These are phyloP conservation scores for Trypanosoma avium DNA, from an alignment of 208 protist species.

Conservation along the genomic window DNA sequence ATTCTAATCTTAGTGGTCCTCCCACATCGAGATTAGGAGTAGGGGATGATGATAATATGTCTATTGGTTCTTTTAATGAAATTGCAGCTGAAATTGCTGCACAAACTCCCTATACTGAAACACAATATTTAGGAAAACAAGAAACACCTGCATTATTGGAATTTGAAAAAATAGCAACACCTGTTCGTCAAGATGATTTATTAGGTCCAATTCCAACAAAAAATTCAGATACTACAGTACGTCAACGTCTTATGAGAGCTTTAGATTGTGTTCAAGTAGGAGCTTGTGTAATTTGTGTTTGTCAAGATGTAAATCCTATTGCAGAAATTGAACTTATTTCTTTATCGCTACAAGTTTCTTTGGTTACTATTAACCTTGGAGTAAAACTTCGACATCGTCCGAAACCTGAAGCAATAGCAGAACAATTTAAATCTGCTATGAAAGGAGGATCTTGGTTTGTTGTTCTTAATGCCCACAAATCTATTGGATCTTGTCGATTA, in stretches of 20 bases:
- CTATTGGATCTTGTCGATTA: conserved; percentile 64
- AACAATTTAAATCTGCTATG: conserved; percentile 64
- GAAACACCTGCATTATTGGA: conserved; percentile 37
- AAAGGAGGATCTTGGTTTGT: conserved; percentile 69
- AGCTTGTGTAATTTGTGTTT: conserved; percentile 69
- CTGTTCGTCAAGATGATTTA: conserved; percentile 34
- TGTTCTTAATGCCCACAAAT: conserved; percentile 81
- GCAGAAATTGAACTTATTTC: conserved; percentile 83
- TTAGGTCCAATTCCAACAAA: neutral
- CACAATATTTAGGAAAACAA: neutral
- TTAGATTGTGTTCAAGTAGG: conserved; percentile 47
- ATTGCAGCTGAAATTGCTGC: neutral
- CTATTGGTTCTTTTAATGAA: conserved; percentile 7
- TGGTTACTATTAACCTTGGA: conserved; percentile 63
- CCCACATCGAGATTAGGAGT: neutral
- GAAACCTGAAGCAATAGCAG: conserved; percentile 51
- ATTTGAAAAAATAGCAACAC: conserved; percentile 76
- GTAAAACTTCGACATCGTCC: conserved; percentile 76
- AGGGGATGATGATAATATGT: neutral
- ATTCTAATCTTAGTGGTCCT: neutral
- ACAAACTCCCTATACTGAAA: neutral
- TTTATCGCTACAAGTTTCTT: conserved; percentile 21
- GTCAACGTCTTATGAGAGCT: conserved; percentile 37
- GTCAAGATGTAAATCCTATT: conserved; percentile 76
- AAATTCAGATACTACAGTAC: conserved; percentile 13